Evolutionary conservation across 2,329 filamentous ascomycete species (phyloP).

Genomic region (Pseudopithomyces chartarum): DNA sequence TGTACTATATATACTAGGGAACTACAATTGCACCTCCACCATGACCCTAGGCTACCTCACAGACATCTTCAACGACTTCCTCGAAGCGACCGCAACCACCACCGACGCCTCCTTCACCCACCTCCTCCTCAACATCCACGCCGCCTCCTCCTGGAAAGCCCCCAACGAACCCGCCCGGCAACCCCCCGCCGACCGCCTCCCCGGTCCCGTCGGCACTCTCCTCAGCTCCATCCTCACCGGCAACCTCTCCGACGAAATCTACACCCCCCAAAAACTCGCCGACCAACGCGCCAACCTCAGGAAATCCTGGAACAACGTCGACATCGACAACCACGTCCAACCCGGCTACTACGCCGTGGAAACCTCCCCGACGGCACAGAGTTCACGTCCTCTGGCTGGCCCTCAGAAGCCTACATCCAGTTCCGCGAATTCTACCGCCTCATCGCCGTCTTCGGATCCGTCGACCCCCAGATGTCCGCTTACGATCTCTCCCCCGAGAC

Average conservation of each 20-base stretch:
- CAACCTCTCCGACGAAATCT: constrained; percentile 58
- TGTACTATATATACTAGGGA: constrained; percentile 55
- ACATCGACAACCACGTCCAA: constrained; percentile 50
- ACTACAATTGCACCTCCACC: constrained; percentile 57
- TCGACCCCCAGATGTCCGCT: constrained; percentile 61
- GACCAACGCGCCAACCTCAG: constrained; percentile 63
- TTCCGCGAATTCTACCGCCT: constrained; percentile 59
- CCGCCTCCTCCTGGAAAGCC: constrained; percentile 46
- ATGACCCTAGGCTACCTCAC: constrained; percentile 58
- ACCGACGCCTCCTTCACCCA: constrained; percentile 60
- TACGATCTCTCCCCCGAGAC: constrained; percentile 62
- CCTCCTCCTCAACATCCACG: constrained; percentile 65
- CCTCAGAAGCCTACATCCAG: constrained; percentile 63
- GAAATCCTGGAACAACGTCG: constrained; percentile 59
- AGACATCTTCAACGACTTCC: constrained; percentile 57
- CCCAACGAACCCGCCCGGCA: constrained; percentile 50
- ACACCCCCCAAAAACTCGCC: constrained; percentile 57
- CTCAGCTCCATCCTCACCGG: constrained; percentile 55
- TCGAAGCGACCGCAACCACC: constrained; percentile 58
- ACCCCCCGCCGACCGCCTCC: constrained; percentile 51
- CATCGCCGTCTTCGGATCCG: constrained; percentile 59
- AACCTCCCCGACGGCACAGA: constrained; percentile 42
- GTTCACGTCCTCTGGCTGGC: constrained; percentile 66
- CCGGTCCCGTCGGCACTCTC: constrained; percentile 45
- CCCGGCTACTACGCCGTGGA: constrained; percentile 57